Base-by-base conservation (phyloP, 2,329 filamentous ascomycete genomes). In the Fusarium torreyae region DNA sequence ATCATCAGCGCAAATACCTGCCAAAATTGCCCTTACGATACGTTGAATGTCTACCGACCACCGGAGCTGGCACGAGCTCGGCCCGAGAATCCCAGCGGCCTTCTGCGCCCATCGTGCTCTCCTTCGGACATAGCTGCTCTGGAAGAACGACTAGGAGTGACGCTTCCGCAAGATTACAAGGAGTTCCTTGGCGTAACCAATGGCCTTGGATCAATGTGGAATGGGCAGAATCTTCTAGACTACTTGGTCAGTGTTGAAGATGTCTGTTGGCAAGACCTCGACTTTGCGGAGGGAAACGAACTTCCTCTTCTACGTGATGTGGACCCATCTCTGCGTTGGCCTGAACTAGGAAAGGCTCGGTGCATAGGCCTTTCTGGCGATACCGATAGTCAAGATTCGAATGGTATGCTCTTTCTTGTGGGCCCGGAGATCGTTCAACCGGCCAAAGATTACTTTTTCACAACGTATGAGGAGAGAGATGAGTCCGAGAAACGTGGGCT, bases 401-500 rank as follows among this genome's bases (percentile, higher is more conserved):
- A 14, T 6, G 49, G 24, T 3, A 11, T 38, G 26, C 7, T 63
- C 9, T 24, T 63, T 4, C 49, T 63, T 6, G 6, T 63, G 6
- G 24, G 36, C 4, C 42, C 52, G 6, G 58, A 63, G 2, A 15
- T 56, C 1, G 15, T 63, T 7, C 43, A 57, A 6, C 58, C 49
- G 17, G 24, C 60, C 0, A 63, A 63, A 8, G 58, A 57, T 2
- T 63, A 39, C 33, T 63, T 63, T 24, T 48, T 63, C 18, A 56
- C 34, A 2, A 15, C 20, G 2, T 63, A 48, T 11, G 15, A 57
- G 17, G 31, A 57, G 3, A 18, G 42, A 6, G 20, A 57, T 3
- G 24, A 57, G 4, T 20, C 18, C 4, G 42, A 63, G 10, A 42
- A 42, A 2, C 18, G 11, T 17, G 58, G 44, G 15, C 43, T 63